Percentiles rank a stretch among this genome's conserved stretches.
phyloP scores from a whole-genome alignment of 139 green algal species.

The Chlamydomonas asymmetrica region DNA sequence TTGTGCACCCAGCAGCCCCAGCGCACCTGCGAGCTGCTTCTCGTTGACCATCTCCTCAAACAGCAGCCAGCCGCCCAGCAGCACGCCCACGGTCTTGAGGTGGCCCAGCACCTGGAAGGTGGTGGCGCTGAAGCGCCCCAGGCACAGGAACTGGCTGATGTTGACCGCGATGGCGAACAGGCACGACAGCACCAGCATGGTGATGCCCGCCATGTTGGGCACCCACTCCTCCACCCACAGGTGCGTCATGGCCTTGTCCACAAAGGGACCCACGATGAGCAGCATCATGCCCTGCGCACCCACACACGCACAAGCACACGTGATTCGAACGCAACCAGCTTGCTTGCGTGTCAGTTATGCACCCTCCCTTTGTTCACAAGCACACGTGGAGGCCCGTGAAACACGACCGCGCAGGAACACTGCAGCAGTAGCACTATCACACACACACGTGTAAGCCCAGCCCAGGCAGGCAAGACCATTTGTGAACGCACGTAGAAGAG shows the following conservation, averaged over 20 bases:
- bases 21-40: slow-evolving; percentile 16
- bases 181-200: slow-evolving; percentile 69
- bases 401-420: not conserved
- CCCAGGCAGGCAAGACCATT: no score
- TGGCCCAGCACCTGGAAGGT: slow-evolving; percentile 75
- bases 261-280: slow-evolving; percentile 69
- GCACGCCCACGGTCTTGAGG: slow-evolving; percentile 31
- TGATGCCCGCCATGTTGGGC: slow-evolving; percentile 48
- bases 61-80: slow-evolving; percentile 35
- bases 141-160: slow-evolving; percentile 45
- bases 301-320: not conserved
- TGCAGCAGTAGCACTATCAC: no score
- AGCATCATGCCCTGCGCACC: slow-evolving; percentile 61
- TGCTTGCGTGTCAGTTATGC: no score
- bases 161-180: slow-evolving; percentile 81
- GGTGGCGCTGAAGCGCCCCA: slow-evolving; percentile 87
- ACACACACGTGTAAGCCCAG: no score
- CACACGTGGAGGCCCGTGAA: no score
- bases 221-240: slow-evolving; percentile 33
- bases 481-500: no score
- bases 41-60: slow-evolving; percentile 28
- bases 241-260: slow-evolving; percentile 66
- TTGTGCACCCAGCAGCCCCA: not conserved
- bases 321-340: no score
- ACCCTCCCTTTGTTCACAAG: no score